Base-by-base conservation (phyloP, 306 rosid species). In the Cicer chorassanicum region DNA sequence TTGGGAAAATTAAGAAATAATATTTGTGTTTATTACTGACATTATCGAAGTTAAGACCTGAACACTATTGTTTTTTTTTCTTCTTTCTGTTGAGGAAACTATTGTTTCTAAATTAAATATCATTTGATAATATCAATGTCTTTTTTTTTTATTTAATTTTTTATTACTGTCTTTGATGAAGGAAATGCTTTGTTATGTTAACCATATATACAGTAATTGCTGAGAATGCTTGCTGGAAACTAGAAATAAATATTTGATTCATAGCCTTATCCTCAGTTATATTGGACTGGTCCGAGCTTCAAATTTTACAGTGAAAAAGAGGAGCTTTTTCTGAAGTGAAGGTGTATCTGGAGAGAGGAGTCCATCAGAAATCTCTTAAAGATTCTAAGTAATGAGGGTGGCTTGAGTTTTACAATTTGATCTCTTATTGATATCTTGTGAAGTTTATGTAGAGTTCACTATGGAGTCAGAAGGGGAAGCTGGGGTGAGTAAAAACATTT, bases 391-490 rank as follows among this genome's bases (percentile, higher is more conserved):
- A 1, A 85, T 85, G 88, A 82, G 44, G 67, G 53, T 85, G 83
- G 79, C 74, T 54, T 78, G 70, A 55, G 67, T 29, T 4, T 12
- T 69, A 65, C 39, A 73, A 70, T 49, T 73, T 70, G 73, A 75
- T 51, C 74, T 77, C 77, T 82, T 78, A 50, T 80, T 77, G 68
- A 4, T 4, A 29, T 29, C 29, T 70, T 76, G 65, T 75, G 66
- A 40, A 53, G 48, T 80, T 48, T 66, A 53, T 46, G 78, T 68
- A 65, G 76, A 67, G 67, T 83, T 56, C 69, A 39, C 70, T 36
- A 91, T 94, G 99, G 99, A 90, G 72, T 79, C 90, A 49, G 92
- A 83, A 82, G 88, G 84, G 65, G 93, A 88, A 82, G 85, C 90
- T 82, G 91, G 78, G 86, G 98, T 93, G 77, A 89, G 91, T 74